A percentile compares a stretch with the other conserved stretches of the same genome.
These are phyloP conservation scores for Diaporthe sp. DNA, from an alignment of 2,329 filamentous ascomycete genomes.

Conservation along the genomic window DNA sequence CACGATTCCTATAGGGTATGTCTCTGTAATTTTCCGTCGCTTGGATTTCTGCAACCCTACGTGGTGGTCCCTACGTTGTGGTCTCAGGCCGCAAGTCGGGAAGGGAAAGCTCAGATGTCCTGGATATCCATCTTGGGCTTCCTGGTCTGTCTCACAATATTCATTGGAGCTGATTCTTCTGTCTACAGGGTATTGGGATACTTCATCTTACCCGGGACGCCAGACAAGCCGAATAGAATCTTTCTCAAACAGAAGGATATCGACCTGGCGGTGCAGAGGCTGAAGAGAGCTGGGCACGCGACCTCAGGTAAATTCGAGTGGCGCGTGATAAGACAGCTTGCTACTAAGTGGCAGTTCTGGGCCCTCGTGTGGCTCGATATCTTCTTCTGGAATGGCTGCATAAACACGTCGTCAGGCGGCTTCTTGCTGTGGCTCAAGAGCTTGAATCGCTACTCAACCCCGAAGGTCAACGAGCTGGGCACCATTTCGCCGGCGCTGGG, in stretches of 20 bases:
- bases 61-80: not conserved
- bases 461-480: slow-evolving; percentile 64
- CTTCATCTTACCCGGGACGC: slow-evolving; percentile 64
- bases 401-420: slow-evolving; percentile 58
- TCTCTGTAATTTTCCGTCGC: not conserved
- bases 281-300: slow-evolving; percentile 58
- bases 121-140: not conserved
- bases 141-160: not conserved
- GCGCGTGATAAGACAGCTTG: slow-evolving; percentile 49
- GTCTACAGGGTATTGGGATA: slow-evolving; percentile 56
- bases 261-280: slow-evolving; percentile 56
- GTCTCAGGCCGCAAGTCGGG: not conserved
- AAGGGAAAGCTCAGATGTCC: not conserved
- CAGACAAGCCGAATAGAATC: slow-evolving; percentile 61
- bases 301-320: slow-evolving; percentile 52
- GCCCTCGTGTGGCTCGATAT: slow-evolving; percentile 62
- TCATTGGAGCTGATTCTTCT: not conserved
- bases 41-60: not conserved
- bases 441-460: slow-evolving; percentile 58
- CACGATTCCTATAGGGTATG: slow-evolving; percentile 63
- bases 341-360: slow-evolving; percentile 62
- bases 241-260: slow-evolving; percentile 62
- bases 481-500: slow-evolving; percentile 66
- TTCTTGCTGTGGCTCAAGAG: slow-evolving; percentile 72
- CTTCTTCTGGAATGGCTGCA: slow-evolving; percentile 69